Evolutionary conservation across 805 yeast genomes (phyloP).

Genomic region (Kluyveromyces siamensis): DNA sequence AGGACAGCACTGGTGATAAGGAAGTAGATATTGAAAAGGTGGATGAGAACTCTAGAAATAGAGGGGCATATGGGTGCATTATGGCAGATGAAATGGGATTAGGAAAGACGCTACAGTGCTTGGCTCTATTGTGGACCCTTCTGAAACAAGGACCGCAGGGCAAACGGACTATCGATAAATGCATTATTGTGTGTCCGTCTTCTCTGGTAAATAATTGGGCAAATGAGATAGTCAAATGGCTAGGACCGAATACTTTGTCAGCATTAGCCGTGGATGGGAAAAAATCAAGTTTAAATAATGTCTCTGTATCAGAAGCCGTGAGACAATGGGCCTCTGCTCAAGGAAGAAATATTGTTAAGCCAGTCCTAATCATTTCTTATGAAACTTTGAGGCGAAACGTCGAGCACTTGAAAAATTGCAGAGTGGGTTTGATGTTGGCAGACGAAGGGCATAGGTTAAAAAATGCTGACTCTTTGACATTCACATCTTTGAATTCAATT

Average conservation of each 20-base stretch:
- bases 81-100: conserved; percentile 99
- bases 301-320: conserved; percentile 61
- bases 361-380: conserved; percentile 88
- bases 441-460: conserved; percentile 81
- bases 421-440: conserved; percentile 78
- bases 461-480: conserved; percentile 87
- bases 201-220: conserved; percentile 96
- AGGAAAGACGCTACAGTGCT: conserved; percentile 85
- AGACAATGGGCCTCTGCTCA: conserved; percentile 79
- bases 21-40: background rate
- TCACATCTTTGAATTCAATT: conserved; percentile 75
- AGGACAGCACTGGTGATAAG: conserved; percentile 1
- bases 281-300: conserved; percentile 43
- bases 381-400: conserved; percentile 87
- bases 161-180: conserved; percentile 73
- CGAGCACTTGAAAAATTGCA: conserved; percentile 60
- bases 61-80: conserved; percentile 86
- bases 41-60: conserved; percentile 30
- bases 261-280: conserved; percentile 93
- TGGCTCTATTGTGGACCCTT: conserved; percentile 86
- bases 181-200: conserved; percentile 91
- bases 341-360: conserved; percentile 85
- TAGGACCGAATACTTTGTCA: conserved; percentile 82
- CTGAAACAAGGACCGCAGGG: conserved; percentile 81
- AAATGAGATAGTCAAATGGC: conserved; percentile 89